Base-by-base conservation (phyloP, 2,329 filamentous ascomycete genomes). In the Hypoxylon rubiginosum region DNA sequence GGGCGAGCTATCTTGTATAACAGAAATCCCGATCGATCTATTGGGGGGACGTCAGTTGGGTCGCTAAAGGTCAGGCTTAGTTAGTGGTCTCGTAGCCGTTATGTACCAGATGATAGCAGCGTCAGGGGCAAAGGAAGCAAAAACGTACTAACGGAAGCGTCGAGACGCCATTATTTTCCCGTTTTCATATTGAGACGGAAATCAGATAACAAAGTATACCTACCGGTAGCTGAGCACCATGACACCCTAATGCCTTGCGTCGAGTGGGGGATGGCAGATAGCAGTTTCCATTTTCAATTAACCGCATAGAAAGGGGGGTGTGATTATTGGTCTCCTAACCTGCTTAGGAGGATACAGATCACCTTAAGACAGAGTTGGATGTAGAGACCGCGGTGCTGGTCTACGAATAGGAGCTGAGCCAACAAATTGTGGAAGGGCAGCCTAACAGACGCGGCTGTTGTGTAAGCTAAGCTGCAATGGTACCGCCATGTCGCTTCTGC, bases 281-380 rank as follows among this genome's bases (percentile, higher is more conserved):
- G 2, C 8, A 28, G 32, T 58, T 68, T 59, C 62, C 57, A 52
- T 55, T 68, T 66, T 59, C 57, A 58, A 64, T 54, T 49, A 62
- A 58, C 30, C 57, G 51, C 62, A 70, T 60, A 21, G 45, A 36
- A 19, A 49, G 50, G 28, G 5, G 53, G 51, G 59, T 66, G 13
- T 58, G 48, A 68, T 64, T 52, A 66, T 64, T 66, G 59, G 48
- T 43, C 52, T 30, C 21, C 24, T 52, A 41, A 26, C 45, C 48
- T 43, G 11, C 49, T 21, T 45, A 19, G 50, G 57, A 13, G 15
- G n/a, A 60, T 41, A 36, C 28, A 15, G 7, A 32, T 30, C 9
- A 30, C 28, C 52, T 21, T 43, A 52, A 17, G 46, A 26, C 46
- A 53, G 43, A 50, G 52, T 51, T 49, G 24, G 30, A 59, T 24